phyloP scores from a whole-genome alignment of 1,284 basidiomycete genomes.

The Microbotryum intermedium region DNA sequence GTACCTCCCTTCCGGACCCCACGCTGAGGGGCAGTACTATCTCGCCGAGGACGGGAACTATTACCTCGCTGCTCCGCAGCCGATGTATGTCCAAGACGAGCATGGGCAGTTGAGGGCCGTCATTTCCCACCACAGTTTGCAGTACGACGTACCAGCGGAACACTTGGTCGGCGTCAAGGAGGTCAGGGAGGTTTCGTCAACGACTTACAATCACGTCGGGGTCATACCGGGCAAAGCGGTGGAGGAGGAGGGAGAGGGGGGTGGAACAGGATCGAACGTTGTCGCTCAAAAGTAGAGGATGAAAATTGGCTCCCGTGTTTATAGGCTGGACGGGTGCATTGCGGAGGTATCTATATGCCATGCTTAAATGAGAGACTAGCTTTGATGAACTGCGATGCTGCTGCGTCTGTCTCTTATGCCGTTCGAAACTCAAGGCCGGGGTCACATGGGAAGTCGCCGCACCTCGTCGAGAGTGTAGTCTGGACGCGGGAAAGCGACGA shows the following conservation, averaged over 20 bases:
- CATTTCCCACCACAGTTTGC: no score
- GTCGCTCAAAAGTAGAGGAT: no score
- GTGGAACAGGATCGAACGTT: no score
- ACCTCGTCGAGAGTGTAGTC: slow-evolving; percentile 16
- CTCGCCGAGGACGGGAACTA: background rate
- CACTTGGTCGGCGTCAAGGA: no score
- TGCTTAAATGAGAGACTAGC: no score
- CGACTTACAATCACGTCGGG: background rate
- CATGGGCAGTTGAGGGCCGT: slow-evolving; percentile 1
- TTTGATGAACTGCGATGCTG: no score
- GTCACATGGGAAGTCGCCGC: slow-evolving; percentile 18
- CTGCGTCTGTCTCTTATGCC: background rate
- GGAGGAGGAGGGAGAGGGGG: no score
- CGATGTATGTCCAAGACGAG: slow-evolving; percentile 1
- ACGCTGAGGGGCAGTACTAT: background rate
- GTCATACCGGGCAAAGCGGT: background rate
- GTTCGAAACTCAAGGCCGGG: background rate
- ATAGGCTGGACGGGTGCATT: no score
- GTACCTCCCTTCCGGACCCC: background rate
- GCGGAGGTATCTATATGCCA: no score
- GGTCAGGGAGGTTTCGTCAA: background rate
- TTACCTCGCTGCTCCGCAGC: no score
- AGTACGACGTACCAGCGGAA: no score
- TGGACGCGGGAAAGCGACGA: background rate
- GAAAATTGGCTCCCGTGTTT: no score